Evolutionary conservation across 1,284 basidiomycete species (phyloP), one percentile per base, ranked within the genome.

Genomic region (Caloboletus inedulis): DNA sequence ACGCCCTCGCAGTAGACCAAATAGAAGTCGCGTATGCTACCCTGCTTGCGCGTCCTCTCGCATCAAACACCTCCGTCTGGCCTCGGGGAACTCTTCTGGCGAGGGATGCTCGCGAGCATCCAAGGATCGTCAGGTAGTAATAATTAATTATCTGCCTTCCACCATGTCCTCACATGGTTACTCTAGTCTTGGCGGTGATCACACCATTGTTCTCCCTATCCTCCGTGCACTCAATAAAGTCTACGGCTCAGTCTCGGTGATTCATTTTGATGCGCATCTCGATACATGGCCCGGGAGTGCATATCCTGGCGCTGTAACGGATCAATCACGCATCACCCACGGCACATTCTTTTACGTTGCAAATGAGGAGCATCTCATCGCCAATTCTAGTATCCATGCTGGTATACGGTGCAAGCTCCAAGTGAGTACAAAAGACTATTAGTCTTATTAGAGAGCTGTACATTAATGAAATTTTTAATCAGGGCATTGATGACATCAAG

Each of bases 181-280:
- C 12, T 45, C 31, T 45, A 87, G 84, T 60, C 74, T 91, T 40
- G 89, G 88, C 36, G 89, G 89, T 9, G 88, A 90, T 59, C 87
- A 90, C 62, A 87, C 89, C 3, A 87, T 91, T 56, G 87, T 87
- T 14, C 76, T 87, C 21, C 87, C 88, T 8, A 88, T 90, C 58
- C 75, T 91, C 14, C 82, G 87, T 39, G 78, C 88, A 7, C 70
- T 91, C 39, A 69, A 87, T 72, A 81, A 81, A 62, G 74, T 85
- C 19, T 89, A 91, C 62, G 89, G 88, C 1, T 85, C 86, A 0
- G 77, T 89, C 46, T 84, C 85, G 33, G 85, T 91, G 43, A 88
- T 91, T 45, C 89, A 91, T 66, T 90, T 91, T 57, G 89, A 91
- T 62, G 84, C 87, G 0, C 89, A 91, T 68, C 71, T 89, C 34